phyloP scores from a whole-genome alignment of 1,139 yeast species.

The Geotrichum candidum region DNA sequence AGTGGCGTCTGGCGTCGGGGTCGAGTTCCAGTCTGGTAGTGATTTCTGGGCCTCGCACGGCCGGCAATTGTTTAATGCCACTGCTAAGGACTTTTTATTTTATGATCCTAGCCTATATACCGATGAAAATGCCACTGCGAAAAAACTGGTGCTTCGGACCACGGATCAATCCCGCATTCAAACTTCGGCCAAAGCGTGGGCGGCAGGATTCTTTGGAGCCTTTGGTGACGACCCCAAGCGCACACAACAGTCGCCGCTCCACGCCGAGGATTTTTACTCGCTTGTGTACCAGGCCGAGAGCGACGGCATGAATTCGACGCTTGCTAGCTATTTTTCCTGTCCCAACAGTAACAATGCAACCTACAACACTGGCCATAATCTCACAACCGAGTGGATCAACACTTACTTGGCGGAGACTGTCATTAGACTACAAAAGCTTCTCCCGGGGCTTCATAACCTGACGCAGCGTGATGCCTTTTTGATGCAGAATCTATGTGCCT shows the following conservation, averaged over 20 bases:
- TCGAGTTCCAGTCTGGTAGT: slow-evolving; percentile 37
- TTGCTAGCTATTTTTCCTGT: slow-evolving; percentile 40
- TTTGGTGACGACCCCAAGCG: slow-evolving; percentile 31
- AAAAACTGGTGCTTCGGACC: slow-evolving; percentile 32
- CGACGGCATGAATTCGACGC: slow-evolving; percentile 37
- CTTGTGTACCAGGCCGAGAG: slow-evolving; percentile 36
- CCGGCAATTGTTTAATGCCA: slow-evolving; percentile 32
- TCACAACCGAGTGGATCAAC: slow-evolving; percentile 33
- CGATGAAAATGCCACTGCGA: slow-evolving; percentile 33
- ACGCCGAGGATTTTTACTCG: slow-evolving; percentile 26
- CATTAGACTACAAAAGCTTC: slow-evolving; percentile 38
- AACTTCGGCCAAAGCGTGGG: slow-evolving; percentile 42
- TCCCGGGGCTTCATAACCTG: slow-evolving; percentile 40
- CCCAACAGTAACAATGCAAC: slow-evolving; percentile 33
- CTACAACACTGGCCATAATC: slow-evolving; percentile 23
- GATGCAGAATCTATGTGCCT: slow-evolving; percentile 45
- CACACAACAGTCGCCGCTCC: slow-evolving; percentile 11
- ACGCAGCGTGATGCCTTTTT: slow-evolving; percentile 38
- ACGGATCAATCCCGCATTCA: slow-evolving; percentile 39
- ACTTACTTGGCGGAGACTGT: slow-evolving; percentile 40
- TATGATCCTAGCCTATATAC: slow-evolving; percentile 29
- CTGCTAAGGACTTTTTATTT: slow-evolving; percentile 23
- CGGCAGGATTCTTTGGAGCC: slow-evolving; percentile 41
- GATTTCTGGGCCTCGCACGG: slow-evolving; percentile 42
- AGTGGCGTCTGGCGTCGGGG: slow-evolving; percentile 38